Evolutionary conservation across 2,329 filamentous ascomycete species (phyloP).

Genomic region (Fusarium cyanostomum): DNA sequence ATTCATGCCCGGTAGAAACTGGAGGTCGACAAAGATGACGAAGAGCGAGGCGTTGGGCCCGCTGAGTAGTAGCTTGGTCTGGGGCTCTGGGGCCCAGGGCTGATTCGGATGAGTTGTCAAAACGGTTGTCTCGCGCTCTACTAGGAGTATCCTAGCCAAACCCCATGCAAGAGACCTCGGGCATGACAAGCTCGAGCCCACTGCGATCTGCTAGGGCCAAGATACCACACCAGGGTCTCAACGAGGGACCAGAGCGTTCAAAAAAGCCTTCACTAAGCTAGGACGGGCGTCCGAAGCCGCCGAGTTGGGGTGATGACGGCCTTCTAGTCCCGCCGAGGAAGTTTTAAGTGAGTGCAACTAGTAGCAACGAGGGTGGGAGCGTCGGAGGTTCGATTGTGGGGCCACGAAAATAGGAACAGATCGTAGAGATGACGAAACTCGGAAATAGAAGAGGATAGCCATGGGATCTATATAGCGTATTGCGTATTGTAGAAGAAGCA

Average conservation of each 20-base stretch:
- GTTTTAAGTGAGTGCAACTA: conserved; percentile 37
- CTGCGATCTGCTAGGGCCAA: conserved; percentile 49
- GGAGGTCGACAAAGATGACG: conserved; percentile 42
- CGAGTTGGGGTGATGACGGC: conserved; percentile 38
- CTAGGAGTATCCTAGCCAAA: conserved; percentile 54
- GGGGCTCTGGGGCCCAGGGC: conserved; percentile 45
- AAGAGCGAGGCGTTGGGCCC: conserved; percentile 43
- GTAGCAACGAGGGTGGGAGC: conserved; percentile 14
- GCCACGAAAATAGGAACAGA: conserved; percentile 34
- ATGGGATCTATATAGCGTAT: conserved; percentile 42
- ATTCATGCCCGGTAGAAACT: conserved; percentile 44
- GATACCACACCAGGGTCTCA: conserved; percentile 55
- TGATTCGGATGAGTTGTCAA: conserved; percentile 50
- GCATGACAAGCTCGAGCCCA: conserved; percentile 55
- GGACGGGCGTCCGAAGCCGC: conserved; percentile 38
- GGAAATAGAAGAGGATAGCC: conserved; percentile 33
- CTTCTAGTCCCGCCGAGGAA: conserved; percentile 37
- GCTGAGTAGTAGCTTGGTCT: conserved; percentile 41
- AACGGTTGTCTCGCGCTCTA: conserved; percentile 49
- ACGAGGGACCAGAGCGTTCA: conserved; percentile 39
- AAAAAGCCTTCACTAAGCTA: conserved; percentile 35
- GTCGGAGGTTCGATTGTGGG: conserved; percentile 30
- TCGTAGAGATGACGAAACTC: conserved; percentile 41
- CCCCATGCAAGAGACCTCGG: conserved; percentile 50
- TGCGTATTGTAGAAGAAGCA: conserved; percentile 28